Conservation (phyloP, 768 basidiomycete genomes). For the Nidularia pulvinata region DNA sequence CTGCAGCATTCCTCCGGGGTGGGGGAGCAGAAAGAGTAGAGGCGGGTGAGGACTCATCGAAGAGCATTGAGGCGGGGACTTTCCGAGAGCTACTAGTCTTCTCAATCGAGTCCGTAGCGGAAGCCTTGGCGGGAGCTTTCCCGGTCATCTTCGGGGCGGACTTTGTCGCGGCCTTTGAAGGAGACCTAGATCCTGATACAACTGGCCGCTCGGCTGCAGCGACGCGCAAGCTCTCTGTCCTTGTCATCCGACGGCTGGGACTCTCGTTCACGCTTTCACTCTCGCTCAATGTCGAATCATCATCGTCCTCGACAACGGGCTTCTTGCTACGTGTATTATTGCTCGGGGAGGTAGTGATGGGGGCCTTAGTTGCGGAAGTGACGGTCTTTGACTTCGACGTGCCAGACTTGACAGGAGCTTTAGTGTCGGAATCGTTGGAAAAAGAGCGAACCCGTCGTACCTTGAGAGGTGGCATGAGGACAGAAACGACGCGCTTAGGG, state of each 20-base stretch:
- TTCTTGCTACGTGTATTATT: no score
- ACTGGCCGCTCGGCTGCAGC: constrained; percentile 18
- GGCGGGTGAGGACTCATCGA: constrained; percentile 8
- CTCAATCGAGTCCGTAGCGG: no score
- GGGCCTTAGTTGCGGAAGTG: constrained; percentile 6
- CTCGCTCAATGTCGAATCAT: constrained; percentile 4
- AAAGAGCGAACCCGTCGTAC: no score
- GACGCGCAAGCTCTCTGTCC: constrained; percentile 23
- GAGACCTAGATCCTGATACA: constrained; percentile 7
- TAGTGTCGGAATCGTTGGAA: no score
- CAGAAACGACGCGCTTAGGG: no score
- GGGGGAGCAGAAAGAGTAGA: constrained; percentile 5
- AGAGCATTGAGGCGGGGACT: not conserved
- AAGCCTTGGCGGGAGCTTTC: not conserved
- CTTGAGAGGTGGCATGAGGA: no score
- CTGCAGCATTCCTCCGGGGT: constrained; percentile 39
- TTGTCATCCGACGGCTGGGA: constrained; percentile 6
- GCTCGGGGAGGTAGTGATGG: constrained; percentile 1
- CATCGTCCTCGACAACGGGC: not conserved
- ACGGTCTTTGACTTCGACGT: constrained; percentile 9
- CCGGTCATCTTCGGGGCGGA: constrained; percentile 5
- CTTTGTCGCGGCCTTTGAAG: constrained; percentile 7
- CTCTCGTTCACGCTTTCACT: constrained; percentile 9
- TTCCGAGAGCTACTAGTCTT: not conserved
- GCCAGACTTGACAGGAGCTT: constrained; percentile 3